Evolutionary conservation across 1,139 yeast genomes (phyloP).

Genomic region (Zygosaccharomyces pseudobailii): DNA sequence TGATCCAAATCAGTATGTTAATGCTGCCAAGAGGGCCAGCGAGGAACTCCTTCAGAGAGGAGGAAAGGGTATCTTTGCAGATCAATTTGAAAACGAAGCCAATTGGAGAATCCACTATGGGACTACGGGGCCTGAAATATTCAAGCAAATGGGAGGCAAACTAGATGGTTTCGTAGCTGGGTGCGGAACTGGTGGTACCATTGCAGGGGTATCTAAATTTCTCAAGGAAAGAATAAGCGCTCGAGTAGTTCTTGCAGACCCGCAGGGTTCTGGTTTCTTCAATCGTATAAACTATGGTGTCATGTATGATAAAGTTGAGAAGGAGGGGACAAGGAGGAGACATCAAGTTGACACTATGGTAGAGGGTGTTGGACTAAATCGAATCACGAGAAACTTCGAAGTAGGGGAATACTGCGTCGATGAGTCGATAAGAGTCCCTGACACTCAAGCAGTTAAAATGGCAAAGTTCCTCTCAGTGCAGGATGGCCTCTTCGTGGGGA

Average conservation of each 20-base stretch:
- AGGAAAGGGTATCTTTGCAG: slow-evolving; percentile 61
- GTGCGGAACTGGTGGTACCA: slow-evolving; percentile 57
- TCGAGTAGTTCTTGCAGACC: slow-evolving; percentile 73
- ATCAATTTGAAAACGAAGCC: slow-evolving; percentile 89
- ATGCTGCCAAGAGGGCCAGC: slow-evolving; percentile 72
- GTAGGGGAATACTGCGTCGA: slow-evolving; percentile 69
- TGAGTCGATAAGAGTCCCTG: slow-evolving; percentile 74
- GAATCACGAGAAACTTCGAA: slow-evolving; percentile 76
- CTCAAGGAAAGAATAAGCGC: slow-evolving; percentile 50
- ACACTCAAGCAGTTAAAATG: slow-evolving; percentile 78
- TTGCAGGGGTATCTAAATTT: slow-evolving; percentile 66
- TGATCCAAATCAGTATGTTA: slow-evolving; percentile 89
- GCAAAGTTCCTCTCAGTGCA: slow-evolving; percentile 74
- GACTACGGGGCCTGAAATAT: slow-evolving; percentile 90
- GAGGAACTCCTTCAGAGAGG: slow-evolving; percentile 45
- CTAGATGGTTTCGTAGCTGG: slow-evolving; percentile 78
- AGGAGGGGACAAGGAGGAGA: slow-evolving; percentile 88
- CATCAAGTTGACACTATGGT: slow-evolving; percentile 95
- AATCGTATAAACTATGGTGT: slow-evolving; percentile 86
- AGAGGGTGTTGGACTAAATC: slow-evolving; percentile 89
- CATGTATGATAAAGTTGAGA: slow-evolving; percentile 84
- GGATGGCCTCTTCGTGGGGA: slow-evolving; percentile 89
- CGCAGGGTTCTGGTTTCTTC: slow-evolving; percentile 89
- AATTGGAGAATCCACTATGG: slow-evolving; percentile 83
- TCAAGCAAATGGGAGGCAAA: slow-evolving; percentile 55